Evolutionary conservation across 768 basidiomycete species (phyloP), one percentile per base, ranked within the genome.

Genomic region (Trametes cingulata): DNA sequence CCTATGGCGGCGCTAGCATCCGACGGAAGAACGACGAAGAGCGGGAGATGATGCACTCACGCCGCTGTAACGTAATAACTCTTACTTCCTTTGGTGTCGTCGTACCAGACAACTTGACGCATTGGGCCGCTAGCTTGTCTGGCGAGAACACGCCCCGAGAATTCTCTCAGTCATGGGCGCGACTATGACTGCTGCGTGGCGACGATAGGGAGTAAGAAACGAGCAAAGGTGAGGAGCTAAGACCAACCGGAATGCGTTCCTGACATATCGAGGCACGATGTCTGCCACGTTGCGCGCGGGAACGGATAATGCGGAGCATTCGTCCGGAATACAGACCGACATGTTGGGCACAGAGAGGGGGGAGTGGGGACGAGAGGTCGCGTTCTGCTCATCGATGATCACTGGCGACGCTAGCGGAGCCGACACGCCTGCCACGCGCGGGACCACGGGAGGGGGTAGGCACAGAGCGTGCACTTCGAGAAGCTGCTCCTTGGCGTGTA

Each of bases 31-130:
- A 27, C 5, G 25, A 24, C 51, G 51, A 52, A 40, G 24, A 37
- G 39, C 39, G 27, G 37, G 39, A 52, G 37, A 24, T 52, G 51
- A 52, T 52, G 51, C 22, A 41, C 39, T 41, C 39, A 41, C 51
- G 10, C 37, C 9, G 14, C 2, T 52, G 22, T 52, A 52, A 52
- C 51, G 51, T 52, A 52, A 52, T 52, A 27, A 33, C n/a, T 49
- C 10, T 47, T 19, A 41, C 33, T 27, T 22, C 46, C 24, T 25
- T 25, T 47, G 46, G 46, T 7, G 14, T 17, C 24, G 46, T 47
- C n/a, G 39, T 6, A 14, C 13, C 14, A 40, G 13, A 6, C 39
- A 14, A 14, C 39, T 40, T 40, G 39, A 40, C 39, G 6, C 6
- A 15, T 40, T n/a, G 13, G 39, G 39, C 14, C 5, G 39, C n/a